Conservation (phyloP, 441 rosid species). For the Corymbia calophylla region DNA sequence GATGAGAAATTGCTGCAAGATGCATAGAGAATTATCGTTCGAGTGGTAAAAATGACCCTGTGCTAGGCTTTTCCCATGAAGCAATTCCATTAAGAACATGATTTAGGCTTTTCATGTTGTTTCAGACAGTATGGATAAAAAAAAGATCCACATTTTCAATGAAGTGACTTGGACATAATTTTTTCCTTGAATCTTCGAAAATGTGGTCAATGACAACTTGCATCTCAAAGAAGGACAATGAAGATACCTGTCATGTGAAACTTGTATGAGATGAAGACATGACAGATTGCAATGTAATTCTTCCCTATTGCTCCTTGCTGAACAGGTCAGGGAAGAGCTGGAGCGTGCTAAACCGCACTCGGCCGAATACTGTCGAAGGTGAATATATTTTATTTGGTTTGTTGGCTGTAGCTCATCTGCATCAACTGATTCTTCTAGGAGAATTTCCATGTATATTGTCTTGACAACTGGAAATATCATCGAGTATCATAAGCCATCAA, state of each 20-base stretch:
- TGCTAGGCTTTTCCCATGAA: background rate
- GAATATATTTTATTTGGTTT: background rate
- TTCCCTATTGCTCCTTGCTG: background rate
- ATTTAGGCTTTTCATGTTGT: background rate
- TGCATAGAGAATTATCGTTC: background rate
- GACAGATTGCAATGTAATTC: background rate
- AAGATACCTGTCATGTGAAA: background rate
- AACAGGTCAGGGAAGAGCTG: background rate
- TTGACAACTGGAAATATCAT: background rate
- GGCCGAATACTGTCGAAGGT: background rate
- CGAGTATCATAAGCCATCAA: background rate
- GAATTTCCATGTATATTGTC: background rate
- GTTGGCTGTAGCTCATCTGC: background rate
- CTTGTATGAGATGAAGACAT: background rate
- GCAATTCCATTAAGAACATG: accelerated
- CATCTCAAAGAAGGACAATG: background rate
- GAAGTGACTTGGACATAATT: background rate
- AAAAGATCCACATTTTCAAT: background rate
- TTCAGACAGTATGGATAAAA: background rate
- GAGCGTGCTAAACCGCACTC: background rate
- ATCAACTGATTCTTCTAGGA: background rate
- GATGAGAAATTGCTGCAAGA: background rate
- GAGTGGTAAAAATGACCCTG: background rate
- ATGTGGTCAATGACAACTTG: background rate
- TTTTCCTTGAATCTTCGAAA: background rate